Percentiles rank a stretch among this genome's conserved stretches.
Conservation (phyloP, 352 stramenopile genomes). For the Phytophthora cryptogea region DNA sequence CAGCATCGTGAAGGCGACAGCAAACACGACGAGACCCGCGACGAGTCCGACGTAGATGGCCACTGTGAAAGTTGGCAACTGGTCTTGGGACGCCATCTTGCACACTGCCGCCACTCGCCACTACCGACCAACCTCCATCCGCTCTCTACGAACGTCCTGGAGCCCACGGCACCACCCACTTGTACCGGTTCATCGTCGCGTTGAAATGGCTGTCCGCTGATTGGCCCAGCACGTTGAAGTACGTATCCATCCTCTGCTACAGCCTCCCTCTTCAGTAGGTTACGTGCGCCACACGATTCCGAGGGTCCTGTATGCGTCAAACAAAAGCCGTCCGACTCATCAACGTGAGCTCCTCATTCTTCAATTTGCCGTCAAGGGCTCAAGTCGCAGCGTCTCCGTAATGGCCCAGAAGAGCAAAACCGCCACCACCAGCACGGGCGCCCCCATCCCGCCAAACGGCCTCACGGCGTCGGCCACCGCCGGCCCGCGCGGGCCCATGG, state of each 20-base stretch:
- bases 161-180: neutral
- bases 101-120: conserved; percentile 12
- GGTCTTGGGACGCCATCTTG: conserved; percentile 27
- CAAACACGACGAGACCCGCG: conserved; percentile 17
- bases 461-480: conserved; percentile 78
- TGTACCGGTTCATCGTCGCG: neutral
- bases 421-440: conserved; percentile 61
- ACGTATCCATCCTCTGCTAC: conserved; percentile 6
- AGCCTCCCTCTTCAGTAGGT: neutral
- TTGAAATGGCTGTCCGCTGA: neutral
- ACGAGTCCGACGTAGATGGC: conserved; percentile 28
- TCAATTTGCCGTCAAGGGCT: conserved; percentile 16
- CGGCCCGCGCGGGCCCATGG: conserved; percentile 57
- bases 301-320: conserved; percentile 30
- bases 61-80: conserved; percentile 31
- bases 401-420: conserved; percentile 35
- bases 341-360: conserved; percentile 23
- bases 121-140: conserved; percentile 9
- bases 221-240: conserved; percentile 26
- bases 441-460: conserved; percentile 61
- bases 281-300: conserved; percentile 17
- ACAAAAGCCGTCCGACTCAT: conserved; percentile 22
- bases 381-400: conserved; percentile 2
- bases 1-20: conserved; percentile 25
- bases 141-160: neutral